A percentile compares a stretch with the other conserved stretches of the same genome.
Evolutionary conservation across 495 filamentous ascomycete genomes (phyloP).

Genomic region (Aspergillus cavernicola): DNA sequence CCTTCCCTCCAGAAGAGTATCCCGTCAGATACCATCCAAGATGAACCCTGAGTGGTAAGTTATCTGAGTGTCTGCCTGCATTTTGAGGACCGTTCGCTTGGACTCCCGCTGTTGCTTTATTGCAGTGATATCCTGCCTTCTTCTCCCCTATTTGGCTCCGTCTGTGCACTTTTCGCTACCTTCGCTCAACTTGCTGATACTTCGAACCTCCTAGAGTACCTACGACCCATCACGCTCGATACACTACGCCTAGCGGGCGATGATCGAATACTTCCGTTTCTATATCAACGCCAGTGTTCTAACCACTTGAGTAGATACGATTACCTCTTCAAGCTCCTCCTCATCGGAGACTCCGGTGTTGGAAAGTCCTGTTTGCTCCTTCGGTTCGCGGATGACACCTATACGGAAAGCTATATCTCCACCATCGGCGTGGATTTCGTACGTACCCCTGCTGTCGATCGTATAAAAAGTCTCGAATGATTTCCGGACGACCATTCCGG

Average conservation of each 20-base stretch:
- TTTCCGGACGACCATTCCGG: not conserved
- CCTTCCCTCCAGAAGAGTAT: not conserved
- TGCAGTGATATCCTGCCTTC: not conserved
- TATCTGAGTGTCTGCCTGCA: slow-evolving; percentile 18
- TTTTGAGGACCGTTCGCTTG: slow-evolving; percentile 2
- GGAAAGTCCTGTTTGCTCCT: slow-evolving; percentile 98
- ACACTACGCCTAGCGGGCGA: too few relatives aligned
- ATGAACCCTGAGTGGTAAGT: slow-evolving; percentile 98
- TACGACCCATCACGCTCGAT: not conserved
- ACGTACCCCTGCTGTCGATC: slow-evolving; percentile 38
- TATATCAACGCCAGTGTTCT: slow-evolving; percentile 19
- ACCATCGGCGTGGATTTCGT: slow-evolving; percentile 99
- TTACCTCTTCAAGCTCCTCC: slow-evolving; percentile 99
- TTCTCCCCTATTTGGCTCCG: not conserved
- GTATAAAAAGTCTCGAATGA: not conserved
- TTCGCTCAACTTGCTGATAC: slow-evolving; percentile 3
- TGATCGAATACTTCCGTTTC: not conserved
- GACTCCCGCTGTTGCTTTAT: slow-evolving; percentile 1
- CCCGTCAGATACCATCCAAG: slow-evolving; percentile 31
- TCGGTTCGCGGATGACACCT: slow-evolving; percentile 98
- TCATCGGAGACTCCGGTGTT: slow-evolving; percentile 99
- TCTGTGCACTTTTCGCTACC: not conserved
- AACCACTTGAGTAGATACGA: slow-evolving; percentile 75
- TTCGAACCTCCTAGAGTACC: slow-evolving; percentile 21
- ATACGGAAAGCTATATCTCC: slow-evolving; percentile 99